These are phyloP conservation scores for Boletus patriciae DNA, from an alignment of 768 basidiomycete species.

Conservation along the genomic window DNA sequence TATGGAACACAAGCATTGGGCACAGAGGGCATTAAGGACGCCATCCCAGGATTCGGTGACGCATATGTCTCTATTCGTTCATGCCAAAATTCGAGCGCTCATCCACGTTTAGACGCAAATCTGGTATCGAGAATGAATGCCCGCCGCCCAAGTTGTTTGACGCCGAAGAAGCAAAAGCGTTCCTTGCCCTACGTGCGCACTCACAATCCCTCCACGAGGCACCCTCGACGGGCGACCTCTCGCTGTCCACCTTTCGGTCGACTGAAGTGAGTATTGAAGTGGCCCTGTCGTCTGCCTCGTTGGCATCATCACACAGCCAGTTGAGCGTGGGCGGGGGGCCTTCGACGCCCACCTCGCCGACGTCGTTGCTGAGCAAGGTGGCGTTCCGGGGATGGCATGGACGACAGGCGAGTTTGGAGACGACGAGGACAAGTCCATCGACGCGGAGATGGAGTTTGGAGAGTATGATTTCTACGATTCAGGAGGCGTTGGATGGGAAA, in stretches of 20 bases:
- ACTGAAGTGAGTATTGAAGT: conserved; percentile 43
- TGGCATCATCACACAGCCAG: conserved; percentile 25
- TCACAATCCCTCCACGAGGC: conserved; percentile 51
- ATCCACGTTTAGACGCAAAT: conserved; percentile 69
- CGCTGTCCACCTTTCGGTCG: conserved; percentile 43
- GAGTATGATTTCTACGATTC: conserved; percentile 93
- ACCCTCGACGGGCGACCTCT: conserved; percentile 32
- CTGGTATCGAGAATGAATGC: conserved; percentile 98
- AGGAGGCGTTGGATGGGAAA: conserved; percentile 86
- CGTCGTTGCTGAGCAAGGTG: conserved; percentile 38
- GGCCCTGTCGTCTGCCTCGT: conserved; percentile 18
- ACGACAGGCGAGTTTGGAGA: conserved; percentile 67
- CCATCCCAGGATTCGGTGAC: conserved; percentile 83
- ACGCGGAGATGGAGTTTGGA: conserved; percentile 89
- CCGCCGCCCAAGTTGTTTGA: conserved; percentile 96
- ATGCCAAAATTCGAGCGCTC: background rate
- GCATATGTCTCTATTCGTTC: conserved; percentile 61
- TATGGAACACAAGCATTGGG: conserved; percentile 84
- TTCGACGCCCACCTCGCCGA: conserved; percentile 38
- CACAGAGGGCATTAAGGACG: conserved; percentile 92
- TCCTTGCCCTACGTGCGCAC: conserved; percentile 38
- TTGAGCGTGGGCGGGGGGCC: conserved; percentile 22
- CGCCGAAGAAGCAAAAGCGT: conserved; percentile 65
- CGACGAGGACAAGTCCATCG: conserved; percentile 89
- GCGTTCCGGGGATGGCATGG: conserved; percentile 66